Conservation (phyloP, 2,329 filamentous ascomycete species). For the Fusarium siculi region DNA sequence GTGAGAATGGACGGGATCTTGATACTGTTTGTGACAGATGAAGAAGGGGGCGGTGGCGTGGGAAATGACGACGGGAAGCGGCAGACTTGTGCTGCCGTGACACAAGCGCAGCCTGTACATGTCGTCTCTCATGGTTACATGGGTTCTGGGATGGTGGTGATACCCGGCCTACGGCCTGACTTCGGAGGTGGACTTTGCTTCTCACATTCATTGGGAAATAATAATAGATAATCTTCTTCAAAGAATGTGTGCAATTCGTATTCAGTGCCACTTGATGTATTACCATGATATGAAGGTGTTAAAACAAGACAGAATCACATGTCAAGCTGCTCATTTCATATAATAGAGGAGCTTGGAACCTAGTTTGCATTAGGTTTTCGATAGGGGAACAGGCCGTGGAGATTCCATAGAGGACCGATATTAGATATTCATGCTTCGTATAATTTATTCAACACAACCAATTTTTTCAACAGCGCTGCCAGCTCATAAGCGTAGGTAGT, state of each 20-base stretch:
- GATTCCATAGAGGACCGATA: not conserved
- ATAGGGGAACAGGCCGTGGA: too few species aligned
- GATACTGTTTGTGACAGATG: slow-evolving; percentile 26
- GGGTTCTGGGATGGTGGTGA: slow-evolving; percentile 39
- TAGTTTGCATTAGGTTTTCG: not conserved
- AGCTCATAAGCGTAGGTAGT: not conserved
- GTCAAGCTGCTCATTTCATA: not conserved
- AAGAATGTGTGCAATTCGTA: not conserved
- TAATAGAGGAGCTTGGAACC: not conserved
- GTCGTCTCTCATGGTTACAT: slow-evolving; percentile 24
- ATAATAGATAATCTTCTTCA: slow-evolving; percentile 47
- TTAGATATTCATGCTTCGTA: not conserved
- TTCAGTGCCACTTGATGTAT: not conserved
- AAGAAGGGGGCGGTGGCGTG: slow-evolving; percentile 20
- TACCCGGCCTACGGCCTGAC: slow-evolving; percentile 41
- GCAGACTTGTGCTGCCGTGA: slow-evolving; percentile 18
- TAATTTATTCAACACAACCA: not conserved
- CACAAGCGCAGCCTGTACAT: not conserved
- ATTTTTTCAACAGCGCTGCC: not conserved
- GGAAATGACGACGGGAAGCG: slow-evolving; percentile 19
- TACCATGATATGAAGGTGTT: not conserved
- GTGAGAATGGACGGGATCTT: slow-evolving; percentile 41
- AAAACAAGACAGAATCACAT: not conserved
- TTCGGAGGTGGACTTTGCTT: slow-evolving; percentile 41
- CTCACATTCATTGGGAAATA: slow-evolving; percentile 47